A percentile compares a stretch with the other conserved stretches of the same genome.
phyloP scores from a whole-genome alignment of 495 filamentous ascomycete species.

The Penicillium egyptiacum region DNA sequence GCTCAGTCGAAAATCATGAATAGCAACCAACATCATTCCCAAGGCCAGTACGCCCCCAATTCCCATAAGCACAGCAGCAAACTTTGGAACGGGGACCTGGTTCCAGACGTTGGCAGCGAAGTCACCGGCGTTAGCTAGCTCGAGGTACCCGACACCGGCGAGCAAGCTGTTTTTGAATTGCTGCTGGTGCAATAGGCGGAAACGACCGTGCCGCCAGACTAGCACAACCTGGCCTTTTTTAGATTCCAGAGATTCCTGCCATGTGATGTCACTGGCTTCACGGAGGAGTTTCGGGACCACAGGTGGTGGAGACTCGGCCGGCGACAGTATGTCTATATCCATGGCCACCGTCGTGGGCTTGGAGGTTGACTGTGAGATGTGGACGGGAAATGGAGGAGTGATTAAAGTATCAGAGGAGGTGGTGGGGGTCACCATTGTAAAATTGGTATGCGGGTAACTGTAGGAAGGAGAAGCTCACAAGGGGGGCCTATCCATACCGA shows the following conservation, averaged over 20 bases:
- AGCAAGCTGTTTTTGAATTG: slow-evolving; percentile 51
- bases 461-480: slow-evolving; percentile 13
- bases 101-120: slow-evolving; percentile 59
- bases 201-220: slow-evolving; percentile 19
- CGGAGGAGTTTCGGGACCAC: slow-evolving; percentile 22
- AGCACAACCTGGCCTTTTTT: slow-evolving; percentile 23
- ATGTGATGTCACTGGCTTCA: slow-evolving; percentile 27
- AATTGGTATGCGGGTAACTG: slow-evolving; percentile 1
- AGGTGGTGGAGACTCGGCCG: slow-evolving; percentile 10
- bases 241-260: slow-evolving; percentile 20
- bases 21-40: slow-evolving; percentile 43
- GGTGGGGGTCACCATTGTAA: slow-evolving; percentile 16
- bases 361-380: neutral
- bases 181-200: slow-evolving; percentile 28
- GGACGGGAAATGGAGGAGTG: slow-evolving; percentile 2
- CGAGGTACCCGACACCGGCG: slow-evolving; percentile 48
- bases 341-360: neutral
- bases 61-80: slow-evolving; percentile 49
- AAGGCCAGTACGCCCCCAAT: slow-evolving; percentile 49
- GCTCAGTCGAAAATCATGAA: slow-evolving; percentile 43
- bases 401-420: slow-evolving; percentile 26
- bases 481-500: neutral
- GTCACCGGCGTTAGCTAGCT: slow-evolving; percentile 53
- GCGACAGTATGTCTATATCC: slow-evolving; percentile 6
- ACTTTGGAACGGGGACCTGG: slow-evolving; percentile 43